These are phyloP conservation scores for Cyamopsis tetragonoloba DNA, from an alignment of 306 rosid genomes.

Conservation along the genomic window DNA sequence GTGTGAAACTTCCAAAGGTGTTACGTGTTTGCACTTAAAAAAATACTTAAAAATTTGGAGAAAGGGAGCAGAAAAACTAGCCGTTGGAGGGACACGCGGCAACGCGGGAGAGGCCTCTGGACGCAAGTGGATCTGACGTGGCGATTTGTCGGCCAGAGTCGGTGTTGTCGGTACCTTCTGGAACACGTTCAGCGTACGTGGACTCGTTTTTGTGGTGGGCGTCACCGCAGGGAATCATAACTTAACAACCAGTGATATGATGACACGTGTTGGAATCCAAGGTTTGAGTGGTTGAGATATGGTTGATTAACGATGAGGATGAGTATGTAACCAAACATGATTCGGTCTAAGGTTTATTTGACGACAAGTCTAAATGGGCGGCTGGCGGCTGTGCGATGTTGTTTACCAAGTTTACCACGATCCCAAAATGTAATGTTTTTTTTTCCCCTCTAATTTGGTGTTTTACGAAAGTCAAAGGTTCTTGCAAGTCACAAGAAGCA, in stretches of 20 bases:
- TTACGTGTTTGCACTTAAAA: background rate
- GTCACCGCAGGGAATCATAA: background rate
- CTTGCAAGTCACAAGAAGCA: no score
- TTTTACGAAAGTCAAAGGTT: no score
- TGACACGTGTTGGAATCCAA: background rate
- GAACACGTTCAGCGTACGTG: background rate
- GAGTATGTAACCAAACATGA: background rate
- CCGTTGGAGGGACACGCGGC: slow-evolving; percentile 58
- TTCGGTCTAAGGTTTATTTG: background rate
- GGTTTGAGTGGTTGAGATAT: background rate
- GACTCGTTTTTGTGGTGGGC: background rate
- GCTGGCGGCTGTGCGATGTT: background rate
- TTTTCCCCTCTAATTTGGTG: background rate
- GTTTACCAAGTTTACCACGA: background rate
- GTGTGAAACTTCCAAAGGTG: background rate
- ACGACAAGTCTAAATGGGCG: background rate
- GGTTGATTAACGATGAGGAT: background rate
- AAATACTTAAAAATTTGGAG: background rate
- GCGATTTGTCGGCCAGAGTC: slow-evolving; percentile 51
- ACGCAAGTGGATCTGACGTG: slow-evolving; percentile 32
- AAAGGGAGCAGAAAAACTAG: slow-evolving; percentile 21
- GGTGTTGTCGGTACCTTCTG: slow-evolving; percentile 30
- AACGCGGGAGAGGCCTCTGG: background rate
- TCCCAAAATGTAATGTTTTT: background rate
- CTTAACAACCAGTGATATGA: background rate